Evolutionary conservation across 2,329 filamentous ascomycete genomes (phyloP).

Genomic region (Tolypocladium pustulatum): DNA sequence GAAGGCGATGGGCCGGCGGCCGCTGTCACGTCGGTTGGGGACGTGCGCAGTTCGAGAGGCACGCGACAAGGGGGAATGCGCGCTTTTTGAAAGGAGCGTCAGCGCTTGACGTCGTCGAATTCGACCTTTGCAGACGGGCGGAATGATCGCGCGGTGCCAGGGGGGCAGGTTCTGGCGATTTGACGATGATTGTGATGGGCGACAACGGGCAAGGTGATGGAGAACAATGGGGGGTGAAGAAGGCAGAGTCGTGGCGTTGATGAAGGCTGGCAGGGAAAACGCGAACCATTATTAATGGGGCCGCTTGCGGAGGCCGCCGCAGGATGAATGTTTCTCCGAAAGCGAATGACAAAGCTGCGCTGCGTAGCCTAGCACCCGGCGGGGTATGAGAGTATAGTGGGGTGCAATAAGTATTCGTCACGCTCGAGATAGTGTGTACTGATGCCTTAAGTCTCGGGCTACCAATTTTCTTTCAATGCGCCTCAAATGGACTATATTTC

Average conservation of each 20-base stretch:
- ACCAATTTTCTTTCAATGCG: too few relatives aligned
- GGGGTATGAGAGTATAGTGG: too few relatives aligned
- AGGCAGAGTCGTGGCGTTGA: neutral
- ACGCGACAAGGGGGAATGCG: neutral
- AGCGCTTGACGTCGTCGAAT: neutral
- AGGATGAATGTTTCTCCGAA: neutral
- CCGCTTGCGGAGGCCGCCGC: neutral
- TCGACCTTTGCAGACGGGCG: neutral
- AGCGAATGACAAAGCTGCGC: neutral
- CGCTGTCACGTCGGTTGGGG: neutral
- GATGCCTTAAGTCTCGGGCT: too few relatives aligned
- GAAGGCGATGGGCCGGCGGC: neutral
- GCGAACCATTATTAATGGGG: slow-evolving; percentile 1
- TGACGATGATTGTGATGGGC: neutral
- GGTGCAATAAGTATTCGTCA: too few relatives aligned
- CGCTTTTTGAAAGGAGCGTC: too few relatives aligned
- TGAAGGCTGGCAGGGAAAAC: neutral
- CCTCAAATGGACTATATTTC: too few relatives aligned
- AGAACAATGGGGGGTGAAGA: neutral
- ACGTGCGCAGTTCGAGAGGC: neutral
- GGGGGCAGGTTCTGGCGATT: neutral
- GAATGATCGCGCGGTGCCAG: neutral
- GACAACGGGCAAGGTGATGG: neutral
- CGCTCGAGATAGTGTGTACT: too few relatives aligned
- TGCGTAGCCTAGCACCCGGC: neutral